Evolutionary conservation across 2,329 filamentous ascomycete genomes (phyloP), one percentile per base, ranked within the genome.

Genomic region (Periconia digitata): DNA sequence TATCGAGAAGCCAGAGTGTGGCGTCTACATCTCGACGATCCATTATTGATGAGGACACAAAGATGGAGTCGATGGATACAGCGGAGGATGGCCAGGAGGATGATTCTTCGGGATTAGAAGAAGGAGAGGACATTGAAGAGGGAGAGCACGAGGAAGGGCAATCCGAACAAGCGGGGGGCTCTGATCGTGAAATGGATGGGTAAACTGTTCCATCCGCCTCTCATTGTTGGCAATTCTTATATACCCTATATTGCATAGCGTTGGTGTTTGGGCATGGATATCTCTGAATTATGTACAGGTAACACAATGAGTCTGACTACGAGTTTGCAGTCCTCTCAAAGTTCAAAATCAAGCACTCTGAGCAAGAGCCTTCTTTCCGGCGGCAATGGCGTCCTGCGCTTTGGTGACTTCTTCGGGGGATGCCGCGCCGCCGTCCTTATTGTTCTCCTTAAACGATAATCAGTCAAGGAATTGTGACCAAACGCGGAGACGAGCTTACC

Each of bases 401-500:
- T 78, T 78, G 38, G 71, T 72, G 55, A 77, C 62, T 46, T 79
- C 73, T 43, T 74, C 74, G 3, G 70, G 57, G 15, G 69, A 57
- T 44, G 66, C 71, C 21, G 72, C 63, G 15, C 65, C 68, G 18
- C 62, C 71, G 18, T 62, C 63, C 55, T 75, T 74, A 58, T 69
- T 70, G 48, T 64, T 65, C 51, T 74, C 73, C 75, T 77, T 16
- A 29, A 32, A 35, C 60, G 13, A 62, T 51, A 23, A 40, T 16
- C 6, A n/a, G n/a, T 12, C 8, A 18, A 16, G n/a, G 23, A 10
- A n/a, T 27, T 21, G 15, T 6, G 12, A 12, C 13, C n/a, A 23
- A 2, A 36, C 59, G 78, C 4, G n/a, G n/a, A n/a, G n/a, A n/a
- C 3, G 8, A 1, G 82, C 82, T 75, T 59, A 91, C 89, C 60